Base-by-base conservation (phyloP, 1,139 yeast species). In the Hanseniaspora sp. region DNA sequence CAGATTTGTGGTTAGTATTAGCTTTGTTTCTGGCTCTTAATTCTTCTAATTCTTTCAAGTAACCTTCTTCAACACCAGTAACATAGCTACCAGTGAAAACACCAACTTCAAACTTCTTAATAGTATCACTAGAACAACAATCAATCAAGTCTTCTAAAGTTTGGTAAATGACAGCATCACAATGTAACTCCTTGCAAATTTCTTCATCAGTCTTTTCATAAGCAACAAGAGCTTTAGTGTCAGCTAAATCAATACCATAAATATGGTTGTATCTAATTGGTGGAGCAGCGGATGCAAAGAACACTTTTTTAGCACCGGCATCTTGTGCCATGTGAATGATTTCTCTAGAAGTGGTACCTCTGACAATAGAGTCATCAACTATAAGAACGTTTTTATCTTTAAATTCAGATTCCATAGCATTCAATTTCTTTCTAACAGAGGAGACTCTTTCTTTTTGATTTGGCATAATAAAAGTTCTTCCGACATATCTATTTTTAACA, bases 401-500 rank as follows among this genome's bases (percentile, higher is more conserved):
- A 68, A 92, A 92, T 71, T 94, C 99, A 55, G 86, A 79, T 58
- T 82, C 88, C 96, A 92, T 92, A 7, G 98, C 96, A 68, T 92
- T 92, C 65, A 92, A 76, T 71, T 92, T 92, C 63, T 96, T 79
- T 66, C 98, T 80, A 28, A 92, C 99, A 37, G 95, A 84, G 11
- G 96, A 86, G 56, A 90, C 82, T 69, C 99, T 81, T 70, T 88
- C 95, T 67, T 82, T 80, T 72, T 94, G 98, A 71, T 88, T 90
- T 13, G 98, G 97, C 99, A 92, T 92, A 65, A 92, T 92, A 67
- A 92, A 92, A 0, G 99, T 92, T 69, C 99, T 80, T 39, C 98
- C 98, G 59, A 92, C 95, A 65, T 92, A 92, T 64, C 97, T 79
- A 73, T 92, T 92, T 70, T 92, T 92, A 59, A 92, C 95, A 66